phyloP scores from a whole-genome alignment of 352 stramenopile genomes.

The Blastocystis sp. region DNA sequence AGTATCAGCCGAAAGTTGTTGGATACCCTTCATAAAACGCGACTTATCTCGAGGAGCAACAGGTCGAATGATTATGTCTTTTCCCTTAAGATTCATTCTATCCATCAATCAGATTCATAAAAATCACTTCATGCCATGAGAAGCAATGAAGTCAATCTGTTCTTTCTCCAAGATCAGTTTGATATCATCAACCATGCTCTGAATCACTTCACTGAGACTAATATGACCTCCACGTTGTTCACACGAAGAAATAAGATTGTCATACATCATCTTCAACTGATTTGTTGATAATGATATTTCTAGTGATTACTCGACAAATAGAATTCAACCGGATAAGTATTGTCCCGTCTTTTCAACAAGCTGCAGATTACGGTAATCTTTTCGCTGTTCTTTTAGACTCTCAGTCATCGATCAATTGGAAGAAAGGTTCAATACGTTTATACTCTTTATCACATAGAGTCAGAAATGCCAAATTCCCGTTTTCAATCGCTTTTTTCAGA shows the following conservation, averaged over 20 bases:
- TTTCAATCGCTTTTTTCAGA: too few species aligned
- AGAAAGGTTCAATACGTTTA: too few species aligned
- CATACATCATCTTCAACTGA: conserved; percentile 6
- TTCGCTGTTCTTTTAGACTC: conserved; percentile 41
- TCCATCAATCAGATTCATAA: not conserved
- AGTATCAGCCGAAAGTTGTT: conserved; percentile 25
- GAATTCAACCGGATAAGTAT: not conserved
- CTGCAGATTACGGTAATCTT: conserved; percentile 10
- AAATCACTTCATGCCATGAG: conserved; percentile 2
- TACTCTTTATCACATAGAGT: not conserved
- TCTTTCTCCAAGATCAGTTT: conserved; percentile 38
- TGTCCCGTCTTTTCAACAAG: conserved; percentile 15
- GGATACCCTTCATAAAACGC: conserved; percentile 46
- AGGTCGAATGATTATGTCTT: conserved; percentile 20
- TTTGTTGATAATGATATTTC: not conserved
- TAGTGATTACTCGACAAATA: not conserved
- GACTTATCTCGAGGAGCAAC: conserved; percentile 25
- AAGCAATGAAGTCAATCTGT: conserved; percentile 17
- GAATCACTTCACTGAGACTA: conserved; percentile 4
- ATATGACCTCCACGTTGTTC: conserved; percentile 1
- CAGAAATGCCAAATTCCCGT: too few species aligned
- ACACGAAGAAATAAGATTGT: not conserved
- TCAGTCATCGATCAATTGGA: not conserved
- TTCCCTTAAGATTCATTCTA: conserved; percentile 15
- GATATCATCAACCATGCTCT: not conserved